phyloP scores from a whole-genome alignment of 805 yeast genomes.

The Candida orba region DNA sequence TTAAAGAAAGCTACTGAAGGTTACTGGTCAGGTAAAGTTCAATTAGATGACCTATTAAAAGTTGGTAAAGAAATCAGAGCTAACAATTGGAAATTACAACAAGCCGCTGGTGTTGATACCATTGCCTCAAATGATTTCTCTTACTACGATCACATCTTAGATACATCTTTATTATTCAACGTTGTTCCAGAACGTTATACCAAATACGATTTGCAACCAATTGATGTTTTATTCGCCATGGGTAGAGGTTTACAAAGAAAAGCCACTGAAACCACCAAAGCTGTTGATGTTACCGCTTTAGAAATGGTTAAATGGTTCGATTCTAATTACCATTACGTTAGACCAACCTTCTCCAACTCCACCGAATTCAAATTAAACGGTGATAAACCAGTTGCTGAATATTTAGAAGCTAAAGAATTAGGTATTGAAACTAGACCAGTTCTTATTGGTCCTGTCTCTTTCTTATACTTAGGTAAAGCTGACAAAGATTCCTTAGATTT shows the following conservation, averaged over 20 bases:
- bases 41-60: conserved; percentile 79
- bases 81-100: conserved; percentile 95
- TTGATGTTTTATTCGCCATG: conserved; percentile 96
- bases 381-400: conserved; percentile 95
- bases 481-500: conserved; percentile 96
- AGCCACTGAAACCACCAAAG: conserved; percentile 78
- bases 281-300: conserved; percentile 96
- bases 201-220: conserved; percentile 79
- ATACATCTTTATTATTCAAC: conserved; percentile 85
- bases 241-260: conserved; percentile 99
- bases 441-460: conserved; percentile 92
- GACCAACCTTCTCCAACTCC: conserved; percentile 96
- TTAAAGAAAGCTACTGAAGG: conserved; percentile 98
- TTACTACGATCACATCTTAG: conserved; percentile 95
- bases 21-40: conserved; percentile 94
- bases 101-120: conserved; percentile 94
- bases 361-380: conserved; percentile 96
- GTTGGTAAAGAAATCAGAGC: conserved; percentile 95
- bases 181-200: conserved; percentile 96
- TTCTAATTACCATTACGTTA: conserved; percentile 98
- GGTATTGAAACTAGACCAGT: conserved; percentile 98
- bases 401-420: conserved; percentile 92
- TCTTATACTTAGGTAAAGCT: conserved; percentile 92
- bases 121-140: conserved; percentile 98
- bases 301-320: conserved; percentile 99